Evolutionary conservation across 169 alveolate species (phyloP).

Genomic region (Plasmodium falciparum): DNA sequence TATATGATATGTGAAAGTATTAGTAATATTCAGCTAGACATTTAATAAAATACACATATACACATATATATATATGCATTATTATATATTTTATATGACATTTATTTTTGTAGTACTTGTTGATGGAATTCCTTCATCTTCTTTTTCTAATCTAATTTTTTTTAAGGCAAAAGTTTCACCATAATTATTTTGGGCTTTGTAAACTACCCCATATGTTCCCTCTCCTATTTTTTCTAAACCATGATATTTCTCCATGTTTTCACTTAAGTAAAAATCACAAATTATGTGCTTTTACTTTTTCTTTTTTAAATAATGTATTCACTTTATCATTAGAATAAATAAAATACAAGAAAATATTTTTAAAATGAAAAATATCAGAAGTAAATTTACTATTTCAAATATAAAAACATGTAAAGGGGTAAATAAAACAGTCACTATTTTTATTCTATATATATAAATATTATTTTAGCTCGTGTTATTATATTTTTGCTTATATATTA

Average conservation of each 20-base stretch:
- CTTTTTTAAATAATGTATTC: constrained; percentile 22
- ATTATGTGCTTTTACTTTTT: constrained; percentile 72
- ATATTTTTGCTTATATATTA: too few relatives aligned
- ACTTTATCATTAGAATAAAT: constrained; percentile 60
- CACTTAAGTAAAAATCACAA: constrained; percentile 61
- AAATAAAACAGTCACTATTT: too few relatives aligned
- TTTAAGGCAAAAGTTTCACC: constrained; percentile 96
- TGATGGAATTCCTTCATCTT: constrained; percentile 98
- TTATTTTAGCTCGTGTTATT: too few relatives aligned
- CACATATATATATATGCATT: background rate
- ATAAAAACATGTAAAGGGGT: too few relatives aligned
- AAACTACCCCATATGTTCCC: constrained; percentile 99
- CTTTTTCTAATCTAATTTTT: constrained; percentile 98
- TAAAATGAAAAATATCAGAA: constrained; percentile 1
- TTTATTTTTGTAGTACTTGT: constrained; percentile 80
- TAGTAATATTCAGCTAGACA: too few relatives aligned
- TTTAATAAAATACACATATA: background rate
- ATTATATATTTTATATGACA: background rate
- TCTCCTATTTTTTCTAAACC: constrained; percentile 98
- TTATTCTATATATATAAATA: too few relatives aligned
- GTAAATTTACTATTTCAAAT: too few relatives aligned
- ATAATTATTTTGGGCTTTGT: constrained; percentile 92
- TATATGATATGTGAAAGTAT: too few relatives aligned
- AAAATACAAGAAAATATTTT: constrained; percentile 5
- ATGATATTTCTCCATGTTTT: constrained; percentile 93